Base-by-base conservation (phyloP, 2,329 filamentous ascomycete species). In the Mycocentrospora acerina region DNA sequence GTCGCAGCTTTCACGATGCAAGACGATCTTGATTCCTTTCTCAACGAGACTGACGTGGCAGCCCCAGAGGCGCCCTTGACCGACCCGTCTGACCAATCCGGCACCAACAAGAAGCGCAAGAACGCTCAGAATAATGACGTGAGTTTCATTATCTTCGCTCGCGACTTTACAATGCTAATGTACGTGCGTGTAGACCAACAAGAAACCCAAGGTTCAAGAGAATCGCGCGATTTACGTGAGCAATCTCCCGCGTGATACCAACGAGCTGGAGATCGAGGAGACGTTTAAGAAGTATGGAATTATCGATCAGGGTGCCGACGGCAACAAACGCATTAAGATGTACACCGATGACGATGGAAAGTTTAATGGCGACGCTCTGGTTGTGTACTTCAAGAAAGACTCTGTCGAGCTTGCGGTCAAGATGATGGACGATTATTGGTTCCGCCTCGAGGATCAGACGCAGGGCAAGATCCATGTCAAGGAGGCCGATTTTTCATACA, bases 161-260 rank as follows among this genome's bases (percentile, higher is more conserved):
- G 7, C 24, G 10, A 2, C 13, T 8, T 9, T 28, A 9, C 11
- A 8, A 17, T 3, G 27, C 35, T 38, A n/a, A 29, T n/a, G n/a
- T n/a, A 18, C 4, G 17, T 76, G 77, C 46, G 62, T 22, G 34
- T 32, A 57, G 53, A 24, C 31, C 9, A 52, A 35, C 29, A 64
- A 64, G 38, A 66, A 66, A 43, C 34, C 52, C 19, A 61, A 61
- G 37, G 50, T 58, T 46, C 48, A 67, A 54, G 62, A 90, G 55
- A 97, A 96, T 66, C 95, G 88, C 5, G 91, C 91, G 28, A 80
- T 98, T 49, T 98, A 91, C 71, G 86, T 96, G 32, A 95, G 90
- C 4, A 88, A 87, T 10, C 79, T 98, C 4, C 94, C 93, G 0
- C 69, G 76, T 26, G 88, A 97, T 64, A 85, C 82, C 29, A 88